A percentile compares a stretch with the other conserved stretches of the same genome.
Evolutionary conservation across 108 stramenopile genomes (phyloP).

Genomic region (Discostella stelligeroides): DNA sequence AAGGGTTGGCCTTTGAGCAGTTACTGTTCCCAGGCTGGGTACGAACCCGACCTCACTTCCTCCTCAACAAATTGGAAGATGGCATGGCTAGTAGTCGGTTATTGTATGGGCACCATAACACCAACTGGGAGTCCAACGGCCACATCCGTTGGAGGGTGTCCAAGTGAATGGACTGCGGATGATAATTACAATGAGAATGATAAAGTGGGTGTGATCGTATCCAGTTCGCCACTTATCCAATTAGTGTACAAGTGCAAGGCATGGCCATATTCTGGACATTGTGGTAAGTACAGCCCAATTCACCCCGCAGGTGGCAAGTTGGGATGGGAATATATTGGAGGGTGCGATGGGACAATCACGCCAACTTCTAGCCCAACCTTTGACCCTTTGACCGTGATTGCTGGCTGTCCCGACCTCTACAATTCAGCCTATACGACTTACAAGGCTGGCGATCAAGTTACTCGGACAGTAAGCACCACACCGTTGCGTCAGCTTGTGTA

Average conservation of each 20-base stretch:
- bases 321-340: background rate
- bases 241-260: slow-evolving; percentile 9
- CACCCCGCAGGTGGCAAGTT: background rate
- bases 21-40: background rate
- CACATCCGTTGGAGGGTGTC: background rate
- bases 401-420: background rate
- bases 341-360: background rate
- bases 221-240: background rate
- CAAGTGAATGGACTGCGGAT: background rate
- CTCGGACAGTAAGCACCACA: background rate
- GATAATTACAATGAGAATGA: background rate
- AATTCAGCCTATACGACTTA: background rate
- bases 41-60: background rate
- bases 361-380: background rate
- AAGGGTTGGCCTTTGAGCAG: background rate
- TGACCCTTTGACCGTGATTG: background rate
- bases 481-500: no score
- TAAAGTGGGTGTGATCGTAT: background rate
- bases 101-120: slow-evolving; percentile 1
- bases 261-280: background rate
- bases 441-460: background rate
- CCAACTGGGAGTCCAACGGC: background rate
- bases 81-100: slow-evolving; percentile 1
- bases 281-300: background rate
- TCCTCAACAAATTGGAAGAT: background rate